Conservation (phyloP, 1,284 basidiomycete genomes). For the Cryptococcus maquisensis region DNA sequence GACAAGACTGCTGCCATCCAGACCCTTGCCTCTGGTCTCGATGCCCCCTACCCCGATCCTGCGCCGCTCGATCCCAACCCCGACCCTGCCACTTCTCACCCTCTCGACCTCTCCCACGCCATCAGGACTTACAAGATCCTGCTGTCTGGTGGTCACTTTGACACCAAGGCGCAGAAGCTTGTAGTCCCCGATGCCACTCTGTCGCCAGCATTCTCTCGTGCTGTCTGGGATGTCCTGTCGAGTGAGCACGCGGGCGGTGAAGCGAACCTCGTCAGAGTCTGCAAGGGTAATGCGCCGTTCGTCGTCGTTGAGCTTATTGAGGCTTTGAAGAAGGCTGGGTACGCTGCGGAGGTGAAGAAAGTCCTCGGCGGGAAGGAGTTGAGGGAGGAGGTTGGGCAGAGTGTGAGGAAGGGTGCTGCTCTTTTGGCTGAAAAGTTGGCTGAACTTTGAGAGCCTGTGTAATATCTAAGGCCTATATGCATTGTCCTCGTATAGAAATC, state of each 20-base stretch:
- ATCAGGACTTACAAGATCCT: slow-evolving; percentile 78
- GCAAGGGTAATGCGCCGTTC: slow-evolving; percentile 66
- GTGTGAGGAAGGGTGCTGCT: slow-evolving; percentile 44
- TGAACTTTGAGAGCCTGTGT: slow-evolving; percentile 17
- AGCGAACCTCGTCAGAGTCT: slow-evolving; percentile 56
- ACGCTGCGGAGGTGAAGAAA: slow-evolving; percentile 52
- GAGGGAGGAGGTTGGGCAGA: slow-evolving; percentile 37
- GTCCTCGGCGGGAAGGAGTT: slow-evolving; percentile 57
- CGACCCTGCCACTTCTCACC: slow-evolving; percentile 53
- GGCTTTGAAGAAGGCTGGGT: slow-evolving; percentile 54
- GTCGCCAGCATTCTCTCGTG: slow-evolving; percentile 57
- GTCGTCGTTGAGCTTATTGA: slow-evolving; percentile 72
- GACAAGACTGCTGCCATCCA: slow-evolving; percentile 65
- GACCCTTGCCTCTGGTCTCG: slow-evolving; percentile 58
- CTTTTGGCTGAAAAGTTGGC: slow-evolving; percentile 41
- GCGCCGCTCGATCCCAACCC: slow-evolving; percentile 22
- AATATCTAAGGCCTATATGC: neutral
- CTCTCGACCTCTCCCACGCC: slow-evolving; percentile 71
- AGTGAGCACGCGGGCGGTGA: slow-evolving; percentile 43
- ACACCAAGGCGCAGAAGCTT: slow-evolving; percentile 58
- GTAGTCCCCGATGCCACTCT: slow-evolving; percentile 55
- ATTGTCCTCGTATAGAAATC: neutral
- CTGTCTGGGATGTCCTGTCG: slow-evolving; percentile 56
- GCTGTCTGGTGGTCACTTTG: slow-evolving; percentile 83
- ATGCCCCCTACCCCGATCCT: slow-evolving; percentile 55